Base-by-base conservation (phyloP, 2,329 filamentous ascomycete species). In the Botrytis sinoallii region DNA sequence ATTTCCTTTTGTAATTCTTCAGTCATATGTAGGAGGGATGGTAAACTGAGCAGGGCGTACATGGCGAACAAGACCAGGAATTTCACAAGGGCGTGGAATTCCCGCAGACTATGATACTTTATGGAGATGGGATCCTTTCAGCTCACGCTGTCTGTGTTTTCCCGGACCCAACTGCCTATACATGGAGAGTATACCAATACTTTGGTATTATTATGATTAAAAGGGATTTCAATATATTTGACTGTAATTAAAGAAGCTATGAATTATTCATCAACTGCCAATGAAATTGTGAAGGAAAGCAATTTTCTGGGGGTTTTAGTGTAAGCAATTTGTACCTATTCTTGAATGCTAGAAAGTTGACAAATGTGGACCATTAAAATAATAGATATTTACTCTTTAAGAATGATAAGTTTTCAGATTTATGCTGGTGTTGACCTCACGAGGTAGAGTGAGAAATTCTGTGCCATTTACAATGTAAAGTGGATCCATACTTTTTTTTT, bases 31-130 rank as follows among this genome's bases (percentile, higher is more conserved):
- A 10, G 35, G 35, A 57, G 48, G 74, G 64, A 63, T 70, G 74
- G 75, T 57, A 18, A 71, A 74, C 18, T 76, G 69, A 74, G 76
- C 75, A 71, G 64, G 76, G 76, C 74, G 73, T 76, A 75, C 74
- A 76, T 76, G 73, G 72, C 65, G 66, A 74, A 72, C 68, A 3
- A 57, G 25, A 69, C 22, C 9, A 25, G 48, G 65, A 42, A 66
- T n/a, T 44, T 67, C 52, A 48, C 16, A 22, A 20, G 35, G 66
- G 66, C 66, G 48, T 57, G n/a, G 29, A 57, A 69, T 52, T 57
- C 29, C 20, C 22, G 66, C 35, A 32, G 48, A 68, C 18, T 42
- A 25, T 55, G 22, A 68, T 38, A 55, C 18, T 69, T 32, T 57
- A 32, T 57, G n/a, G 48, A 69, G n/a, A 57, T 5, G n/a, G 8